Conservation (phyloP, 1,284 basidiomycete species). For the Sporisorium graminicola region DNA sequence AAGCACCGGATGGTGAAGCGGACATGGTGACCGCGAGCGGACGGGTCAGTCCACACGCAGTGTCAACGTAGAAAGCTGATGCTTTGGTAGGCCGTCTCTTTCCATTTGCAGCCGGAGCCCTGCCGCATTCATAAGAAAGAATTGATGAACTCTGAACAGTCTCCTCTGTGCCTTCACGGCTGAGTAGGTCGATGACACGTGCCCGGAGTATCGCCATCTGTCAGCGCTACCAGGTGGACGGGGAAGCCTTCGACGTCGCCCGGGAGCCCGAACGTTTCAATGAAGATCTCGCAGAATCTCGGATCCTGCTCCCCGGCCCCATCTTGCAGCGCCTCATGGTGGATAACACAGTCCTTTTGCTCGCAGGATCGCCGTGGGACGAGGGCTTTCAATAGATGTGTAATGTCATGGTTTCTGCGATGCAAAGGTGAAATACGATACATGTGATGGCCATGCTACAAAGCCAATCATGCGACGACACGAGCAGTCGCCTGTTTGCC, state of each 20-base stretch:
- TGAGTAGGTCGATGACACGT: not conserved
- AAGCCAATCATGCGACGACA: conserved; percentile 16
- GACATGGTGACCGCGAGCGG: not conserved
- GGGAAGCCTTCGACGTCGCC: too few species aligned
- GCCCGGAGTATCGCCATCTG: too few species aligned
- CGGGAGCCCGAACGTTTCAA: too few species aligned
- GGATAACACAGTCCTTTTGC: not conserved
- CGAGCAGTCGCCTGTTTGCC: not conserved
- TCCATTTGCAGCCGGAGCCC: not conserved
- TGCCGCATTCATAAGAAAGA: not conserved
- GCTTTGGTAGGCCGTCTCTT: not conserved
- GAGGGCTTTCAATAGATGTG: not conserved
- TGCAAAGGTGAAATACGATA: not conserved
- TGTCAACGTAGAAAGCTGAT: not conserved
- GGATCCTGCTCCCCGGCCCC: too few species aligned
- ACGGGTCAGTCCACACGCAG: not conserved
- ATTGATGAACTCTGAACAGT: not conserved
- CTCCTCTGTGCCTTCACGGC: not conserved
- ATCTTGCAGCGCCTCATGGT: not conserved
- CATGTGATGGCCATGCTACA: not conserved
- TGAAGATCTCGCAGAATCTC: too few species aligned
- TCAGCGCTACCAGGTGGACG: too few species aligned
- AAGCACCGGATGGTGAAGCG: too few species aligned
- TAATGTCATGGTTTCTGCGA: not conserved
- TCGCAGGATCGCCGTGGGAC: not conserved